Percentiles rank a stretch among this genome's conserved stretches.
These are phyloP conservation scores for Berberis vulgaris DNA, from an alignment of 164 flowering plant species.

Conservation along the genomic window DNA sequence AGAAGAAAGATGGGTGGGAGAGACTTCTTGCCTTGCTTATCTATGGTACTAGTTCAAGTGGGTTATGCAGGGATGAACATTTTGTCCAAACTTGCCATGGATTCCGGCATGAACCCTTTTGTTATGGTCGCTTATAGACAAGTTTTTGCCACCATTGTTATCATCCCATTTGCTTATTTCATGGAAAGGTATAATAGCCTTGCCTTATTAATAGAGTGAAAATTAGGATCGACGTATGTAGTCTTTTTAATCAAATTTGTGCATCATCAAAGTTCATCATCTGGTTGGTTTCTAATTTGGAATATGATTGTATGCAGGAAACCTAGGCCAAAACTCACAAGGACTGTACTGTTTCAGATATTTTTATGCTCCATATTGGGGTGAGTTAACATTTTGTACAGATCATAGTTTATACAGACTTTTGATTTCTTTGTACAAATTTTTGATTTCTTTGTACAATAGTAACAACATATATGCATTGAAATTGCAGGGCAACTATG, in stretches of 20 bases:
- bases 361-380: constrained; percentile 55
- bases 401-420: neutral
- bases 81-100: constrained; percentile 53
- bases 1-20: constrained; percentile 10
- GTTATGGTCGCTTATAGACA: constrained; percentile 66
- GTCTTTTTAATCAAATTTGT: neutral
- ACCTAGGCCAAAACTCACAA: constrained; percentile 34
- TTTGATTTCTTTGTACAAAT: neutral
- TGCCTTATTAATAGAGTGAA: neutral
- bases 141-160: constrained; percentile 43
- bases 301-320: constrained; percentile 29
- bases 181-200: neutral
- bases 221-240: neutral
- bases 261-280: neutral
- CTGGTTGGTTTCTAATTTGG: neutral
- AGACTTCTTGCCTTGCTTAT: constrained; percentile 42
- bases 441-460: neutral
- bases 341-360: constrained; percentile 33
- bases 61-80: constrained; percentile 65
- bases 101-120: constrained; percentile 63
- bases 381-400: constrained; percentile 18
- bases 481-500: constrained; percentile 22
- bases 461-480: neutral
- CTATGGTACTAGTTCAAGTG: constrained; percentile 49
- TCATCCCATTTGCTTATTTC: constrained; percentile 43